Base-by-base conservation (phyloP, 306 rosid species). In the Canavalia ensiformis region DNA sequence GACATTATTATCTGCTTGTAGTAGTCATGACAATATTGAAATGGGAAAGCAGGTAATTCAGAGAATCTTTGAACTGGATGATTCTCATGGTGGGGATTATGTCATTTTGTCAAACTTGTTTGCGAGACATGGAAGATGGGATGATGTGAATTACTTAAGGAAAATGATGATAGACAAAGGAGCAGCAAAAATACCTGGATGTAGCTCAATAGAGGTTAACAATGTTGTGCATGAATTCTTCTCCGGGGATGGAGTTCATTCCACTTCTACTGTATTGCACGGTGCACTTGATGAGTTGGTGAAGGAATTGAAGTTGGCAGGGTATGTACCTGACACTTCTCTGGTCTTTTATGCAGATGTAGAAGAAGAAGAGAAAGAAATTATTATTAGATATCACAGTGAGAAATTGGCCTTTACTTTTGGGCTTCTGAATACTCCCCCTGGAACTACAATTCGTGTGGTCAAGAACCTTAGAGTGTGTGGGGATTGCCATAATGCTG, bases 141-240 rank as follows among this genome's bases (percentile, higher is more conserved):
- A 91, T 57, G 97, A 92, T 73, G 97, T 90, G 85, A 92, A 90
- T 77, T 52, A 65, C 74, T 55, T 91, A 11, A 88, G 97, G 88
- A 90, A 90, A 69, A 74, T 75, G 90, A 94, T 92, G 98, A 86
- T 80, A 60, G 89, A 85, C 72, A 86, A 86, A 86, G 87, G 94
- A 34, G 95, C 90, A 11, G 85, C 75, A 5, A 94, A 94, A 65
- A 84, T 92, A 68, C 98, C 97, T 0, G 95, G 97, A 1, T 90
- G 97, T 81, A 94, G 97, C 87, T 90, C 97, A 34, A 89, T 92
- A 74, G 98, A 92, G 83, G 86, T 90, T 51, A 89, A 91, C 86
- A 94, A 89, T 85, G 90, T 88, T n/a, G 98, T 91, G 63, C 97
- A 90, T 45, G 97, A 90, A 78, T 94, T 94, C 89, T 90, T 94